Evolutionary conservation across 805 yeast species (phyloP), one percentile per base, ranked within the genome.

Genomic region (Ogataea allantospora): DNA sequence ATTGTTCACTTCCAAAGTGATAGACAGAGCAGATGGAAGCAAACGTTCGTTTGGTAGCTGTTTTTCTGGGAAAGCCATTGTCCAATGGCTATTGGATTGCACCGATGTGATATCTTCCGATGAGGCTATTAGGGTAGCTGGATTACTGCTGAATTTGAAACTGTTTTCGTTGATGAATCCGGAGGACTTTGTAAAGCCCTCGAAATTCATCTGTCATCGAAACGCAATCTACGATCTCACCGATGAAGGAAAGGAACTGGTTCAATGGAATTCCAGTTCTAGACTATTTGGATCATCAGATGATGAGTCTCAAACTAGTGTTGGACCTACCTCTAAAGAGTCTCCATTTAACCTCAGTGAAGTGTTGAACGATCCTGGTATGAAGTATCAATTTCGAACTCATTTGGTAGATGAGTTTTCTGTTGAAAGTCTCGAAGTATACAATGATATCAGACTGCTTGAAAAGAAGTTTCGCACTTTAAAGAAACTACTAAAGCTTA

Each of bases 61-160:
- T 37, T 70, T 86, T 44, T 72, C 84, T 2, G 95, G 96, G 0
- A 83, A 83, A 50, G 83, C 93, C 0, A 65, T 83, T 0, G 73
- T 80, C 60, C 96, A 88, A 53, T 91, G 96, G 95, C 53, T 91
- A 6, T 71, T 83, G 77, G 98, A 91, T 46, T 88, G 96, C 54
- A 84, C 96, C 1, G 93, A 86, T 52, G 66, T 81, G 1, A 57
- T 79, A 47, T 70, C 70, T 35, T 54, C 61, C 0, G 62, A 64
- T 9, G 85, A 78, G 42, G 83, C 87, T 0, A 53, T 66, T 0
- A 71, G 71, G 15, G 60, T 83, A 9, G 76, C 80, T 0, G 65
- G 70, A 4, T 53, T 76, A 9, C 71, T 84, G 40, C 45, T 75
- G 24, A 70, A 66, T 32, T 50, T 64, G 27, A 71, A 70, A 0